phyloP scores from a whole-genome alignment of 345 rosid species.

The Eucalyptus erythrocorys region DNA sequence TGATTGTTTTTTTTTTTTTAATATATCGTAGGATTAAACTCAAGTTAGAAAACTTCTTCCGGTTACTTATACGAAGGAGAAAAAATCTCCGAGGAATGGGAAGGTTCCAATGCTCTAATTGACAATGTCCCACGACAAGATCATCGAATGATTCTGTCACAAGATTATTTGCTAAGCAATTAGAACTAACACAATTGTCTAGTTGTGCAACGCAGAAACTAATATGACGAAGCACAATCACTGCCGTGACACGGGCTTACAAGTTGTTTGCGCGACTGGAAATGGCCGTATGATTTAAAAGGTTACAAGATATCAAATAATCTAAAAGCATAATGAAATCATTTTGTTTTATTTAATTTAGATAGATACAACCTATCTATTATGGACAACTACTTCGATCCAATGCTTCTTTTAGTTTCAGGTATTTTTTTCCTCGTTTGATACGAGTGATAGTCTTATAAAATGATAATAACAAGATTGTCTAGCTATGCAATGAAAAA shows the following conservation, averaged over 20 bases:
- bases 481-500: background rate
- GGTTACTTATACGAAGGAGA: background rate
- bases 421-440: background rate
- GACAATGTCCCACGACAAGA: background rate
- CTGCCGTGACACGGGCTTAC: rapidly evolving
- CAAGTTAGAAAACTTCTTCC: background rate
- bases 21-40: background rate
- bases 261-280: background rate
- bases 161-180: background rate
- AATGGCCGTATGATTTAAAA: background rate
- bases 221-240: background rate
- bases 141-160: background rate
- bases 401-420: background rate
- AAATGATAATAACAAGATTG: background rate
- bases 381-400: background rate
- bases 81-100: background rate
- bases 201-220: background rate
- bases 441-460: background rate
- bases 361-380: background rate
- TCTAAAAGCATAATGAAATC: background rate
- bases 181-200: background rate
- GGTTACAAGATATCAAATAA: background rate
- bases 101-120: background rate
- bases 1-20: too few relatives aligned
- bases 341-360: background rate